Conservation (phyloP, 352 stramenopile species). For the Phytopythium boreale region DNA sequence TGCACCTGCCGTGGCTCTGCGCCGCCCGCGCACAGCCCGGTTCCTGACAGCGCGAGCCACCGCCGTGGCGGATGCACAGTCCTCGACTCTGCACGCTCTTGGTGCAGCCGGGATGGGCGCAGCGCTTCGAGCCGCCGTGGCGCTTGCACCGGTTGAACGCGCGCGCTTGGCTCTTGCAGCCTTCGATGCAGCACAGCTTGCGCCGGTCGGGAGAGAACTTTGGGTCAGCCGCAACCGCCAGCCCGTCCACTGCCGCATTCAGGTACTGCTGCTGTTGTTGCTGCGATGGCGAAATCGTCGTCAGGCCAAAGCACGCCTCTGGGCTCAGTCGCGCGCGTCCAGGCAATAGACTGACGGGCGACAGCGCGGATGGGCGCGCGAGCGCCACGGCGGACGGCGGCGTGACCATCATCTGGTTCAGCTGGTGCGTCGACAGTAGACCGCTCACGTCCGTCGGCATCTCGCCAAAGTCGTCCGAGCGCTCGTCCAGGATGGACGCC, state of each 20-base stretch:
- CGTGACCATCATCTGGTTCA: conserved; percentile 1
- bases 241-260: neutral
- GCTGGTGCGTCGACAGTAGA: neutral
- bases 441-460: neutral
- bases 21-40: conserved; percentile 38
- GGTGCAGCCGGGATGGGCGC: conserved; percentile 59
- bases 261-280: conserved; percentile 3
- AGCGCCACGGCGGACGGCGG: neutral
- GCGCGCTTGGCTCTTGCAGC: conserved; percentile 76
- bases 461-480: neutral
- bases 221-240: conserved; percentile 2
- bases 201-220: conserved; percentile 58
- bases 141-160: conserved; percentile 85
- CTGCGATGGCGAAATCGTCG: neutral
- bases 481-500: neutral
- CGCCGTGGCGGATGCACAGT: conserved; percentile 65
- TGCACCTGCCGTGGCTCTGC: conserved; percentile 74
- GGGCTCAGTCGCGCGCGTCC: neutral
- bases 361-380: neutral
- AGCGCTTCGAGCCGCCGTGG: conserved; percentile 82
- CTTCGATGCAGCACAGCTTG: conserved; percentile 71
- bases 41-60: conserved; percentile 76
- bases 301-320: neutral
- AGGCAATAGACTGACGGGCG: neutral
- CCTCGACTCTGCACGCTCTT: conserved; percentile 81